Conservation (phyloP, 495 filamentous ascomycete species). For the Hyaloscypha hepaticicola region DNA sequence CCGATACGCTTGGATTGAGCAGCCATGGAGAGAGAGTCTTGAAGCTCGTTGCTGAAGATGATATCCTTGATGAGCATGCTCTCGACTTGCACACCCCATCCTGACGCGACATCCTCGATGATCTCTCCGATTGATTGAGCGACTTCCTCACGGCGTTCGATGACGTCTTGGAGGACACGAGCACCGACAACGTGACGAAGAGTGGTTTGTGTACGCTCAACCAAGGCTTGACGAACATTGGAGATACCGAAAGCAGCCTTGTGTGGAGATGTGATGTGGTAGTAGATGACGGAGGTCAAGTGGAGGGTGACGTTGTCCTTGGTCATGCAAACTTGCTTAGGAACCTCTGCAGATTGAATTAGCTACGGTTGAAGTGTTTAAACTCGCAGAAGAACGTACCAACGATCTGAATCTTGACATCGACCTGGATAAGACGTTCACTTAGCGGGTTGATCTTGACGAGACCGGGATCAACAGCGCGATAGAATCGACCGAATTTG, state of each 20-base stretch:
- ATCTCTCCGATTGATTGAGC: conserved; percentile 93
- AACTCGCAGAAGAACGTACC: conserved; percentile 44
- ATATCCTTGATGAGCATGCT: conserved; percentile 99
- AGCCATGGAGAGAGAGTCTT: conserved; percentile 99
- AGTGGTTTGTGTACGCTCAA: conserved; percentile 98
- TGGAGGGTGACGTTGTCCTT: conserved; percentile 97
- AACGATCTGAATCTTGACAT: conserved; percentile 99
- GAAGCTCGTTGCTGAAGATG: conserved; percentile 92
- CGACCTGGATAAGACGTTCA: conserved; percentile 85
- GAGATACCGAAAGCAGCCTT: conserved; percentile 96
- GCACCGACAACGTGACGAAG: conserved; percentile 96
- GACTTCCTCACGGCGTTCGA: conserved; percentile 97
- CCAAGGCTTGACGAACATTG: conserved; percentile 90
- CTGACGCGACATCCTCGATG: conserved; percentile 90
- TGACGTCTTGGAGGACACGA: conserved; percentile 95
- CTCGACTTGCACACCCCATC: conserved; percentile 96
- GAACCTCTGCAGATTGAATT: conserved; percentile 63
- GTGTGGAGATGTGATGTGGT: conserved; percentile 93
- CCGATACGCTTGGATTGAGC: conserved; percentile 98
- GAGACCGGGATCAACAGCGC: conserved; percentile 93
- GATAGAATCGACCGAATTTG: conserved; percentile 94
- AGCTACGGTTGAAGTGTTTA: conserved; percentile 1
- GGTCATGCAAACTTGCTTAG: conserved; percentile 97
- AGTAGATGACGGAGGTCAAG: conserved; percentile 97
- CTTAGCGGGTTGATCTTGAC: conserved; percentile 98